Conservation (phyloP, 495 filamentous ascomycete species). For the Penicillium arizonense region DNA sequence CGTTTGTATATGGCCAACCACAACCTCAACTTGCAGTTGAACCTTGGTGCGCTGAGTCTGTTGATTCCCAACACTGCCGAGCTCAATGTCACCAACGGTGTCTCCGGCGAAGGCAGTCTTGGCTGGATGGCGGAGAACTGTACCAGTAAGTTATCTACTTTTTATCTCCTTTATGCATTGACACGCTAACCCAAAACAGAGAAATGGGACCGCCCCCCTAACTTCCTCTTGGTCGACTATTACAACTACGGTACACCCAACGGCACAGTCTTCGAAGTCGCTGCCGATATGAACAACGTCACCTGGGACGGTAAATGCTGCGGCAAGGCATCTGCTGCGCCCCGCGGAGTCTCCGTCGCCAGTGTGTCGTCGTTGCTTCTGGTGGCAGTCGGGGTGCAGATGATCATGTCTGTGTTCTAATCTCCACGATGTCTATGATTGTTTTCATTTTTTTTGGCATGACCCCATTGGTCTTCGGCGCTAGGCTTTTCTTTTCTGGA, state of each 20-base stretch:
- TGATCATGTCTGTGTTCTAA: constrained; percentile 26
- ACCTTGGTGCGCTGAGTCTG: constrained; percentile 55
- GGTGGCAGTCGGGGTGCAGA: constrained; percentile 25
- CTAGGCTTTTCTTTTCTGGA: neutral
- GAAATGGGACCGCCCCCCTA: constrained; percentile 71
- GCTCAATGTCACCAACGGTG: constrained; percentile 68
- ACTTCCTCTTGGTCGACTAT: constrained; percentile 87
- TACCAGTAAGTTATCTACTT: constrained; percentile 43
- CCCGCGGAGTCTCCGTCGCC: constrained; percentile 18
- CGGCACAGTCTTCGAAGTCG: constrained; percentile 91
- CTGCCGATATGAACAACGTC: constrained; percentile 81
- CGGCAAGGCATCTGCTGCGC: constrained; percentile 44
- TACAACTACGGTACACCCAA: constrained; percentile 69
- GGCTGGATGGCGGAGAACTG: constrained; percentile 69
- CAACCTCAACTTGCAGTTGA: constrained; percentile 77
- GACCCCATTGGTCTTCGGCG: constrained; percentile 4
- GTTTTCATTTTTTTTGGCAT: constrained; percentile 4
- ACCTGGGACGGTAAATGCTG: constrained; percentile 76
- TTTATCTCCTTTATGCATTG: neutral
- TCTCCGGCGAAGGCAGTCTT: constrained; percentile 63
- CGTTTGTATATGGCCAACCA: constrained; percentile 91
- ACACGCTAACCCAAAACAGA: constrained; percentile 23
- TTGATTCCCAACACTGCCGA: constrained; percentile 73
- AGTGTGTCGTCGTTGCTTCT: constrained; percentile 22
- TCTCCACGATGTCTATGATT: constrained; percentile 9